phyloP scores from a whole-genome alignment of 345 rosid species.

The Salix udensis region DNA sequence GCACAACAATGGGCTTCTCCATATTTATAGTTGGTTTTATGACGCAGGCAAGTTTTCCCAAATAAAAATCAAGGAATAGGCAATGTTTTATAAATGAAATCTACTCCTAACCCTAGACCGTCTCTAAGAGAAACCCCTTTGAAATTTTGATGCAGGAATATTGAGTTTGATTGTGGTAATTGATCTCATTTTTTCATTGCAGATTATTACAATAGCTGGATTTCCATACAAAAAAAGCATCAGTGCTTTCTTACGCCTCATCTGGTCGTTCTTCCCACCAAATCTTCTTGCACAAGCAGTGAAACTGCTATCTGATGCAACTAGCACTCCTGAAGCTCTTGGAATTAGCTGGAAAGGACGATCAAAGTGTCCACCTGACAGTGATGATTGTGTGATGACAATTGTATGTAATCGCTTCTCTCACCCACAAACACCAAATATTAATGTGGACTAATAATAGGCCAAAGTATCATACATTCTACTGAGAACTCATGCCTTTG shows the following conservation, averaged over 20 bases:
- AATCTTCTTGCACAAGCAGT: conserved; percentile 72
- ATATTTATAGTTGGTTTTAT: conserved; percentile 69
- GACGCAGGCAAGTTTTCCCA: conserved; percentile 56
- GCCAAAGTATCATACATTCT: not conserved
- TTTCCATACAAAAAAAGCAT: conserved; percentile 48
- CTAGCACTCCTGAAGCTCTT: conserved; percentile 57
- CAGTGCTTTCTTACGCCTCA: conserved; percentile 25
- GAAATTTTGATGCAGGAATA: not conserved
- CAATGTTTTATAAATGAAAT: not conserved
- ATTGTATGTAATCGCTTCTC: conserved; percentile 44
- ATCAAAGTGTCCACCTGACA: conserved; percentile 49
- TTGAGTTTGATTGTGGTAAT: conserved; percentile 13
- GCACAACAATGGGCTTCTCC: conserved; percentile 74
- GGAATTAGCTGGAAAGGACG: conserved; percentile 83
- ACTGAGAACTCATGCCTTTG: not conserved
- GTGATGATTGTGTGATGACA: conserved; percentile 58
- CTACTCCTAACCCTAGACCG: not conserved
- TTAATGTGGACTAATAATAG: not conserved
- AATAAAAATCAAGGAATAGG: not conserved
- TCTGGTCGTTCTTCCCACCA: conserved; percentile 93
- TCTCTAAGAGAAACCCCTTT: not conserved
- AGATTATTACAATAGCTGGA: conserved; percentile 58
- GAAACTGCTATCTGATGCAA: conserved; percentile 55
- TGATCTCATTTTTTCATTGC: conserved; percentile 20
- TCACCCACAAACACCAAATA: not conserved